Evolutionary conservation across 345 rosid genomes (phyloP).

Genomic region (Pistacia vera): DNA sequence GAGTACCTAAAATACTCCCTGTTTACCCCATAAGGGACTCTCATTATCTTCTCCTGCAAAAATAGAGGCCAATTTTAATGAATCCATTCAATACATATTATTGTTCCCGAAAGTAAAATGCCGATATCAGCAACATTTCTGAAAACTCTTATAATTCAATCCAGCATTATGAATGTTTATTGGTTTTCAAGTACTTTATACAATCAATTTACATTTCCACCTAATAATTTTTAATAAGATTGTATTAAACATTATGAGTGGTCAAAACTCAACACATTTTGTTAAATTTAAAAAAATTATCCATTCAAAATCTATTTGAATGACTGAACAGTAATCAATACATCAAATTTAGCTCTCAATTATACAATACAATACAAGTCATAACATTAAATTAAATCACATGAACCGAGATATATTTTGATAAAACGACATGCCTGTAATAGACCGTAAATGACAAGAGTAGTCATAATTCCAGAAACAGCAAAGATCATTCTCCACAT

Average conservation of each 20-base stretch:
- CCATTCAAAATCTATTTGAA: not conserved
- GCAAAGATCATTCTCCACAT: conserved; percentile 79
- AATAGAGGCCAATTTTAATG: conserved; percentile 17
- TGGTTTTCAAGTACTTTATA: not conserved
- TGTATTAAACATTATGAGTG: too few relatives aligned
- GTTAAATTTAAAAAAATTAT: not conserved
- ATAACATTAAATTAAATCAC: not conserved
- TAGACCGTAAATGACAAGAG: conserved; percentile 93
- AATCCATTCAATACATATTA: not conserved
- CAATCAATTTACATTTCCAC: not conserved
- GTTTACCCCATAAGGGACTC: conserved; percentile 86
- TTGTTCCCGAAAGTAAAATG: not conserved
- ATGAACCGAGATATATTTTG: not conserved
- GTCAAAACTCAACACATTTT: too few relatives aligned
- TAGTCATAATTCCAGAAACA: conserved; percentile 81
- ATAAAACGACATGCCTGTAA: conserved; percentile 54
- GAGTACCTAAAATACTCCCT: conserved; percentile 82
- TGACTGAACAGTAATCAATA: not conserved
- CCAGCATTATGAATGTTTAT: not conserved
- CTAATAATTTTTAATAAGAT: not conserved
- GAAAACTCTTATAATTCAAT: not conserved
- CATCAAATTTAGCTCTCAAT: too few relatives aligned
- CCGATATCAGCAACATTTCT: not conserved
- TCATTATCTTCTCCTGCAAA: conserved; percentile 87
- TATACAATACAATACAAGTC: too few relatives aligned